Evolutionary conservation across 2,329 filamentous ascomycete genomes (phyloP).

Genomic region (Dactylellina drechsleri): DNA sequence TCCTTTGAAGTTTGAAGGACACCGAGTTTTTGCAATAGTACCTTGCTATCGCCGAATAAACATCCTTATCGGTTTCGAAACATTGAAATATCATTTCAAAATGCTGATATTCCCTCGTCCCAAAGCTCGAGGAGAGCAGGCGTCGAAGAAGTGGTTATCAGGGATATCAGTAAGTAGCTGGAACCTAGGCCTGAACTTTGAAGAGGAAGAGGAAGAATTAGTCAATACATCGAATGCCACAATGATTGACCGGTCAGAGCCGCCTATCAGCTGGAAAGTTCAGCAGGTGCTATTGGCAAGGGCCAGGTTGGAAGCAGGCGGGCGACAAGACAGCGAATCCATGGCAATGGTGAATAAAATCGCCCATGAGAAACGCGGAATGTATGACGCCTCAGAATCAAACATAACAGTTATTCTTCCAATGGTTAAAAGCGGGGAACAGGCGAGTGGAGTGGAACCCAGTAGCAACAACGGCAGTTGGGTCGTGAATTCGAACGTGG

Average conservation of each 20-base stretch:
- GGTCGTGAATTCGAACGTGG: neutral
- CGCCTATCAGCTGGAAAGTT: conserved; percentile 31
- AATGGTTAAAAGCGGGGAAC: conserved; percentile 10
- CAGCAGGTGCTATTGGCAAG: conserved; percentile 31
- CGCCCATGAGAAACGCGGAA: conserved; percentile 6
- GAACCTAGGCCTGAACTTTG: conserved; percentile 36
- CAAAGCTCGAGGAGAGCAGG: conserved; percentile 24
- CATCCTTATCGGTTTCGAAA: neutral
- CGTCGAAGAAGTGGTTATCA: conserved; percentile 40
- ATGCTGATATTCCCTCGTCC: conserved; percentile 50
- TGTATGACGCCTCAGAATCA: conserved; percentile 21
- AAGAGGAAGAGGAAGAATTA: conserved; percentile 31
- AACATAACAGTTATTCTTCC: conserved; percentile 1
- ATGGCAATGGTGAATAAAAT: neutral
- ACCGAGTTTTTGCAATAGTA: neutral
- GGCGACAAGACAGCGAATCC: neutral
- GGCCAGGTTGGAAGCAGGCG: conserved; percentile 11
- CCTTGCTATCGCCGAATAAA: conserved; percentile 13
- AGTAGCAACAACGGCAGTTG: conserved; percentile 16
- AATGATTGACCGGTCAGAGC: conserved; percentile 46
- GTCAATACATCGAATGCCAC: conserved; percentile 41
- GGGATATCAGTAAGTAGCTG: conserved; percentile 47
- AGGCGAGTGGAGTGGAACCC: conserved; percentile 23
- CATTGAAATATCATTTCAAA: neutral
- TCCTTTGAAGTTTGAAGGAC: neutral